Base-by-base conservation (phyloP, 257 asterid genomes). In the Scutellaria baicalensis region DNA sequence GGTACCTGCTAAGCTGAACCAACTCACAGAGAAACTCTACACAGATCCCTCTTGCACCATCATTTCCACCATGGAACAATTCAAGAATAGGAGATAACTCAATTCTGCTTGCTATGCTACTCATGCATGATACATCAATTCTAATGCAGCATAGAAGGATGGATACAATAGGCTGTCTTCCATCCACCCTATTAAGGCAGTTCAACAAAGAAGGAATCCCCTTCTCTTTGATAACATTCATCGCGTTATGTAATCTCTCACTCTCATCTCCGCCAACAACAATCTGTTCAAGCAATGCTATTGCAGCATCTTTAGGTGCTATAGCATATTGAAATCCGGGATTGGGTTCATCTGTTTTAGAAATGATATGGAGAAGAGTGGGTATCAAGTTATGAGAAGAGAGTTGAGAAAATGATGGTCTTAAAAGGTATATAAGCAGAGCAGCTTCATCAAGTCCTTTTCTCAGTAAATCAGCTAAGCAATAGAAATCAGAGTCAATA, bases 401-500 rank as follows among this genome's bases (percentile, higher is more conserved):
- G 8, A 90, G 84, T 70, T 85, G 94, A 50, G 85, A 84, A 63
- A 79, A 78, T 0, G 97, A 82, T 0, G 96, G 96, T 39, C 85
- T 69, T 70, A 88, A 76, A n/a, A 88, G 77, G 76, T 82, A 80
- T 47, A 83, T 59, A 42, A 90, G 87, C 60, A 77, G 79, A 18
- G 89, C 90, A 55, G 94, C 88, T 66, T 91, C 97, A 18, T 78
- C 77, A 12, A 88, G 90, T 40, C 94, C 97, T n/a, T 90, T 85
- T 68, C 76, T 82, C 42, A 90, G 74, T 68, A 90, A 68, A 66
- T 87, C 84, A 18, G 83, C 88, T 48, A 88, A 85, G 83, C 86
- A 82, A 45, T 83, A 88, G 82, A 85, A 88, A 74, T 88, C 97
- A 0, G 92, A 74, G 72, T 86, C 96, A 33, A 91, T 82, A 43